Conservation (phyloP, 2,329 filamentous ascomycete species). For the Tolypocladium capitatum region DNA sequence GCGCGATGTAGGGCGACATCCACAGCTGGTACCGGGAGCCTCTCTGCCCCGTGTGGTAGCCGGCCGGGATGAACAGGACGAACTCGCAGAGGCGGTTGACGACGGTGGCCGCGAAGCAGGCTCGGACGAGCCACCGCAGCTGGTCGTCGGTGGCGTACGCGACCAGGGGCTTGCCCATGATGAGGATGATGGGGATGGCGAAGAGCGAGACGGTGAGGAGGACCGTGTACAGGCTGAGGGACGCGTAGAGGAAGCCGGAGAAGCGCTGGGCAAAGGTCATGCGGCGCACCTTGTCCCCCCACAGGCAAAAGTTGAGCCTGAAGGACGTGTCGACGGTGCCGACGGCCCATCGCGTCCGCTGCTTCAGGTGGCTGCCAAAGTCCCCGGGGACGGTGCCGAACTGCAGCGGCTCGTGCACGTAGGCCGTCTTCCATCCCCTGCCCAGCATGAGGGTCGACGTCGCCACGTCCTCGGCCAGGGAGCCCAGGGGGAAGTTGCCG, state of each 20-base stretch:
- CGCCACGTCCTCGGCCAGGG: constrained; percentile 46
- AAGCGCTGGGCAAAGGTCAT: constrained; percentile 46
- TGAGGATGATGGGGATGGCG: constrained; percentile 44
- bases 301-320: constrained; percentile 47
- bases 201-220: constrained; percentile 40
- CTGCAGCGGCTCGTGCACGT: constrained; percentile 45
- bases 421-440: constrained; percentile 48
- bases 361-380: constrained; percentile 40
- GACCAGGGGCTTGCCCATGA: constrained; percentile 43
- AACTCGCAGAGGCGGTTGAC: constrained; percentile 42
- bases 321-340: constrained; percentile 44
- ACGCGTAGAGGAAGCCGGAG: constrained; percentile 43
- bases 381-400: constrained; percentile 47
- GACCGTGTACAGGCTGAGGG: constrained; percentile 42
- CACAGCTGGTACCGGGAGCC: constrained; percentile 43
- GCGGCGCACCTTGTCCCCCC: constrained; percentile 34
- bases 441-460: constrained; percentile 46
- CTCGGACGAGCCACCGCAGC: constrained; percentile 44
- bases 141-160: constrained; percentile 38
- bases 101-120: constrained; percentile 37
- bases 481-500: constrained; percentile 47
- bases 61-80: constrained; percentile 43
- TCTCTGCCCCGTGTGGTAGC: constrained; percentile 45
- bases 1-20: constrained; percentile 49
- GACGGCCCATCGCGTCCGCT: constrained; percentile 42